phyloP scores from a whole-genome alignment of 1,284 basidiomycete species.

The Heterobasidion annosum region DNA sequence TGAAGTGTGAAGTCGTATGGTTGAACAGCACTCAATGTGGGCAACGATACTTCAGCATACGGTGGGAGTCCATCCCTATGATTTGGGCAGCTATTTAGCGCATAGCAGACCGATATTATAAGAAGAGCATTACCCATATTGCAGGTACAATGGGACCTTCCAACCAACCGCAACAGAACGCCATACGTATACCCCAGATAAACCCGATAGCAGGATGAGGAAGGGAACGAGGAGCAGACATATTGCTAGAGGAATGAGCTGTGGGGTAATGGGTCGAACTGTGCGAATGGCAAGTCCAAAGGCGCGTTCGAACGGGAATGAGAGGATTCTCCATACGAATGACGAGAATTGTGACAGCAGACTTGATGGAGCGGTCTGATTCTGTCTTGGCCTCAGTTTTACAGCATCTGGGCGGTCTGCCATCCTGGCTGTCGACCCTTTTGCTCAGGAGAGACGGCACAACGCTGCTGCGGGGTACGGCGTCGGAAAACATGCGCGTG shows the following conservation, averaged over 20 bases:
- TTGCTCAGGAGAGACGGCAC: no score
- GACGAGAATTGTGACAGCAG: conserved; percentile 3
- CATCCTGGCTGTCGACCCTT: neutral
- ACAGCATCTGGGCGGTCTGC: neutral
- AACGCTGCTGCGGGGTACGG: neutral
- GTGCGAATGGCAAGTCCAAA: conserved; percentile 14
- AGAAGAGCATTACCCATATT: conserved; percentile 53
- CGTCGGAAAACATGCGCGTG: neutral
- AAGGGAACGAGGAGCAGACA: conserved; percentile 55
- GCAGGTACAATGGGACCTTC: conserved; percentile 56
- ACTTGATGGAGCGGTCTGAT: neutral
- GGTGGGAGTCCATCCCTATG: conserved; percentile 53
- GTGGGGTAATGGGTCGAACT: conserved; percentile 42
- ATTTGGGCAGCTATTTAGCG: neutral
- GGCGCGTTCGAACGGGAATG: conserved; percentile 16
- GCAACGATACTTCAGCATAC: conserved; percentile 45
- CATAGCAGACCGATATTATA: neutral
- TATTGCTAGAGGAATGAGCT: conserved; percentile 51
- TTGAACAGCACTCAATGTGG: conserved; percentile 45
- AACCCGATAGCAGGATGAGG: conserved; percentile 45
- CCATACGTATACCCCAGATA: conserved; percentile 68
- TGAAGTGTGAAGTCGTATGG: conserved; percentile 64
- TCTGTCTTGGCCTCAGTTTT: neutral
- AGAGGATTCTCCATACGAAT: conserved; percentile 12
- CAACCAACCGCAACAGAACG: conserved; percentile 56